phyloP scores from a whole-genome alignment of 73 alveolate genomes.

The Effrenium voratum region DNA sequence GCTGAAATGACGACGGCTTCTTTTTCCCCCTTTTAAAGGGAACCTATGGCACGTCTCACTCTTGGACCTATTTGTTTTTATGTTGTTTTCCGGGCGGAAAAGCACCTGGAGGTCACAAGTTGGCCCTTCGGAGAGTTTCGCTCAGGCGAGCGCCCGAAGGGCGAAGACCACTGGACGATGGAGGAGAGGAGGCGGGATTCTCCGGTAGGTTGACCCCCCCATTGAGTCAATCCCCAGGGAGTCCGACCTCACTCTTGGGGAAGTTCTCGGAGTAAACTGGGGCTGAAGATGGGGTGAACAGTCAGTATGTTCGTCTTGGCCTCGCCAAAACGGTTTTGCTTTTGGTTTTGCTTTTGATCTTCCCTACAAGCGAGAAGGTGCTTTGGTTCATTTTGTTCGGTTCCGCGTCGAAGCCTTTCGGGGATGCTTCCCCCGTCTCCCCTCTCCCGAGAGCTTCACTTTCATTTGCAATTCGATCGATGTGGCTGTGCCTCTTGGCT shows the following conservation, averaged over 20 bases:
- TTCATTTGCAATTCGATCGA: too few species aligned
- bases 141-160: neutral
- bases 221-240: neutral
- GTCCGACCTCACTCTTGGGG: neutral
- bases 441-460: too few species aligned
- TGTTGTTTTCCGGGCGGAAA: too few species aligned
- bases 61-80: too few species aligned
- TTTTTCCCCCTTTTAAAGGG: neutral
- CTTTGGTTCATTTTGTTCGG: too few species aligned
- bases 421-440: too few species aligned
- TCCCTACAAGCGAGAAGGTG: too few species aligned
- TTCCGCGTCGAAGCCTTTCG: too few species aligned
- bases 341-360: too few species aligned
- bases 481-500: too few species aligned
- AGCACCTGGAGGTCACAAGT: neutral
- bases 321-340: too few species aligned
- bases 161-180: neutral
- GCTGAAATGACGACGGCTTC: neutral
- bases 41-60: neutral
- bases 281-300: neutral
- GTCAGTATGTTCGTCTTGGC: too few species aligned
- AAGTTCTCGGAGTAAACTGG: neutral
- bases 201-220: neutral
- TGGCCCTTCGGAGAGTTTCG: neutral
- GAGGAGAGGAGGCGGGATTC: conserved; percentile 1